These are phyloP conservation scores for Aspergillus novofumigatus DNA, from an alignment of 2,329 filamentous ascomycete genomes.

Conservation along the genomic window DNA sequence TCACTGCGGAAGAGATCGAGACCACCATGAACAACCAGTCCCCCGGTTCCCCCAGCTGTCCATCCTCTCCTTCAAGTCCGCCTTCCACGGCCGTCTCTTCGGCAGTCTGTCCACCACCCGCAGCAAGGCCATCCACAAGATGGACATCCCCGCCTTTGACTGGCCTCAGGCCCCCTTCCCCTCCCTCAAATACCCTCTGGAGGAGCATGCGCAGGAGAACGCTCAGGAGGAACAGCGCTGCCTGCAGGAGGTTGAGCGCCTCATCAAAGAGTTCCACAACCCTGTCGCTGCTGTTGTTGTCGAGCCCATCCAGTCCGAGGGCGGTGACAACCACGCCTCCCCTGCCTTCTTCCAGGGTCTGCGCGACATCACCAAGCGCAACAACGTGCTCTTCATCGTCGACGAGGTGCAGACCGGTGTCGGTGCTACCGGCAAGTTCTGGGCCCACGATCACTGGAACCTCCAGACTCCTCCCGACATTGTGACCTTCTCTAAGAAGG, in stretches of 20 bases:
- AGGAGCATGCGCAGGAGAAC: constrained; percentile 75
- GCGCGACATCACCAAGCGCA: constrained; percentile 65
- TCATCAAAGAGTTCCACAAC: constrained; percentile 73
- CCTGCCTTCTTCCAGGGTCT: constrained; percentile 82
- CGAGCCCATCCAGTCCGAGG: constrained; percentile 90
- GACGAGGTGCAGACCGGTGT: constrained; percentile 94
- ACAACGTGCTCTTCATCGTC: constrained; percentile 76
- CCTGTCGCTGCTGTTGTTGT: constrained; percentile 78
- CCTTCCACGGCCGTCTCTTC: constrained; percentile 87
- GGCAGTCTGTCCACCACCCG: constrained; percentile 83
- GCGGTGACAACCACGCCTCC: constrained; percentile 89
- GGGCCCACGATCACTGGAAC: constrained; percentile 95
- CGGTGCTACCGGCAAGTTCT: constrained; percentile 89
- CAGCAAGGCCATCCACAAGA: constrained; percentile 90
- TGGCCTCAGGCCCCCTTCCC: constrained; percentile 92
- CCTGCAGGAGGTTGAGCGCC: constrained; percentile 75
- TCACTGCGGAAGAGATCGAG: constrained; percentile 70
- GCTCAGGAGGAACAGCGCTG: constrained; percentile 74
- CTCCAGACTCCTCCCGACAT: constrained; percentile 77
- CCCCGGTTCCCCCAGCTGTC: constrained; percentile 73
- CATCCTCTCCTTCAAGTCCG: constrained; percentile 83
- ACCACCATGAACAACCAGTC: constrained; percentile 76
- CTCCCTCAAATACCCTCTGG: constrained; percentile 77
- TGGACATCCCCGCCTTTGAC: constrained; percentile 91
- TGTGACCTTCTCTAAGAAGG: constrained; percentile 94